Evolutionary conservation across 1,284 basidiomycete species (phyloP).

Genomic region (Porogramme epimiltina): DNA sequence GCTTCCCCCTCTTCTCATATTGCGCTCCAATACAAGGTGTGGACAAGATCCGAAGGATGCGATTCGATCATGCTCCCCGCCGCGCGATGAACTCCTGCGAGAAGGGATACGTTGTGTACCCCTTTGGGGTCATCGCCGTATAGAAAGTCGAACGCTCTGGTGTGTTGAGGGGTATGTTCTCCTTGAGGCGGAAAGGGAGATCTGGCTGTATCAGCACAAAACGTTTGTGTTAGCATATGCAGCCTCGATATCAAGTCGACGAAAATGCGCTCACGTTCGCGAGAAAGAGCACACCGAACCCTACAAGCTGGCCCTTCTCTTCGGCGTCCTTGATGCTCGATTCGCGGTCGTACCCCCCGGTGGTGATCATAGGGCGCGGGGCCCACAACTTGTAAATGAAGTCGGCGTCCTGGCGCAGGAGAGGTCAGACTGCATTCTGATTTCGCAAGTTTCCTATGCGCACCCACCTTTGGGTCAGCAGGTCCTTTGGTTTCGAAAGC

Average conservation of each 20-base stretch:
- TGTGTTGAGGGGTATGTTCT: constrained; percentile 4
- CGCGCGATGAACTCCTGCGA: constrained; percentile 2
- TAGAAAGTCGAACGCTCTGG: background rate
- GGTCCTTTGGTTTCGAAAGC: constrained; percentile 20
- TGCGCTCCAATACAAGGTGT: too few relatives aligned
- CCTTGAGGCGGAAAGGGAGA: constrained; percentile 2
- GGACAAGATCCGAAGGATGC: too few relatives aligned
- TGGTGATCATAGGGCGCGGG: constrained; percentile 31
- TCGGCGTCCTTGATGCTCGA: constrained; percentile 28
- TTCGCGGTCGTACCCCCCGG: constrained; percentile 35
- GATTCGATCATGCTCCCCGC: too few relatives aligned
- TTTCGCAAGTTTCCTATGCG: background rate
- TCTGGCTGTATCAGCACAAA: background rate
- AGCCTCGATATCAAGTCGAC: too few relatives aligned
- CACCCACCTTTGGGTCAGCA: background rate
- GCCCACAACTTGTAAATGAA: constrained; percentile 32
- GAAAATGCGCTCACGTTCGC: constrained; percentile 40
- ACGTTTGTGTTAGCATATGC: background rate
- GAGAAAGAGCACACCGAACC: constrained; percentile 49
- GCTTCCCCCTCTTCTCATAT: too few relatives aligned
- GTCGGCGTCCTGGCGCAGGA: constrained; percentile 25
- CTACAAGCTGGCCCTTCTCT: constrained; percentile 39
- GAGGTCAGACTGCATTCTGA: background rate
- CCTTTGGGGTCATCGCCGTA: constrained; percentile 23
- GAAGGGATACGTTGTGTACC: constrained; percentile 12